Evolutionary conservation across 768 basidiomycete species (phyloP), one percentile per base, ranked within the genome.

Genomic region (Tylopilus rubrobrunneus): DNA sequence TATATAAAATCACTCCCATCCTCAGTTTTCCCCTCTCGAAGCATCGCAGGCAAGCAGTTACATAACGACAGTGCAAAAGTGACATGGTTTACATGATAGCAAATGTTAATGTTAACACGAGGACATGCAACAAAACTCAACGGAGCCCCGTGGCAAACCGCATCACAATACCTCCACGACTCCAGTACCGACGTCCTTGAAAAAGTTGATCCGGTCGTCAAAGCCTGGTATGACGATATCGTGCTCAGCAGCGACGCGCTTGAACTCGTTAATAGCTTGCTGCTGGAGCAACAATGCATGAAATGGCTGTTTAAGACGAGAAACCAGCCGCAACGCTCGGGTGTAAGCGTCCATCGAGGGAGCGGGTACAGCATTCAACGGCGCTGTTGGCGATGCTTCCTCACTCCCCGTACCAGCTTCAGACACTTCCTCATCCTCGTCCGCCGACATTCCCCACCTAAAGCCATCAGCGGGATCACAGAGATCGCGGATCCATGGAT

Each of bases 401-500:
- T 31, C 31, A 11, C 31, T 31, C 31, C 7, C 31, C 7, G 11
- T 8, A 11, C 9, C 7, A 31, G 31, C 8, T 11, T 34, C 34
- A 11, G 34, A 34, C 12, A 1, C 37, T 17, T 39, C 9, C n/a
- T 44, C 42, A 6, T 39, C 19, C 6, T 5, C 29, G 2, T 42
- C 40, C 31, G 31, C 11, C 31, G 9, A 31, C 31, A 5, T 19
- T 15, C 12, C 25, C 45, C 45, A 25, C 5, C 7, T 14, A 17
- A 42, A 11, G 2, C 45, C 25, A 7, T 49, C 45, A 0, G 28
- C 23, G 1, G 31, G 41, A 36, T 44, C 33, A 10, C 49, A 17
- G 5, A 58, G 49, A 28, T 52, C 47, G 23, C 46, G 53, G 12
- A 55, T 43, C 56, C 56, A 55, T 5, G 56, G 56, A 23, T 55